These are phyloP conservation scores for Plasmodium inui DNA, from an alignment of 169 alveolate species.

Conservation along the genomic window DNA sequence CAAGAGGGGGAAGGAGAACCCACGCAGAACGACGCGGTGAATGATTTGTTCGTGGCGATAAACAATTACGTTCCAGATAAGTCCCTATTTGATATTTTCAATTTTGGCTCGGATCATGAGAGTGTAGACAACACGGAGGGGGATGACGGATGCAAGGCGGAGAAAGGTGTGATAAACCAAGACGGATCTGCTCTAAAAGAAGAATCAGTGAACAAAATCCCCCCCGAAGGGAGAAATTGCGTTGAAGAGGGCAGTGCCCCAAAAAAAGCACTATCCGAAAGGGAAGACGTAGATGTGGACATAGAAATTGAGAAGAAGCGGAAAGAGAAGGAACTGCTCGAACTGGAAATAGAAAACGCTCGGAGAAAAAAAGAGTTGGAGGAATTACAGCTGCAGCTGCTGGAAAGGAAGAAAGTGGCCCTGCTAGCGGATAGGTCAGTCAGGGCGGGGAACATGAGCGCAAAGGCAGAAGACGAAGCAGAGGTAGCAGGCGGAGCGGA, in stretches of 20 bases:
- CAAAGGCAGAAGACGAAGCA: neutral
- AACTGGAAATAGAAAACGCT: conserved; percentile 50
- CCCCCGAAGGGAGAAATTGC: neutral
- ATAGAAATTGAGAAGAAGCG: conserved; percentile 27
- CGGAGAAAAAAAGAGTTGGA: conserved; percentile 46
- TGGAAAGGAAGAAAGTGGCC: conserved; percentile 24
- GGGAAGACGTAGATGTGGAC: neutral
- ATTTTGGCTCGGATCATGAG: neutral
- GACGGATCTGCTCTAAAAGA: neutral
- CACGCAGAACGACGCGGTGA: neutral
- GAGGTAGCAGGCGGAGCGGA: neutral
- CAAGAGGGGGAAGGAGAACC: neutral
- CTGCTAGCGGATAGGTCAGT: neutral
- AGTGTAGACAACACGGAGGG: neutral
- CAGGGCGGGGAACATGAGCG: neutral
- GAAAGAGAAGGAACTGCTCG: conserved; percentile 56
- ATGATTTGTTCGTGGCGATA: conserved; percentile 19
- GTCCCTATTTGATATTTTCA: conserved; percentile 46
- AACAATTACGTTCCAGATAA: conserved; percentile 68
- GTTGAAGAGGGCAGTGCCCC: neutral
- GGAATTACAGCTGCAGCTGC: conserved; percentile 56
- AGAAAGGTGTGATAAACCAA: neutral
- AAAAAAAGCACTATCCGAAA: neutral
- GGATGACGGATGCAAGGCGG: neutral
- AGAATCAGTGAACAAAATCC: neutral